These are phyloP conservation scores for Colletotrichum echinochloae DNA, from an alignment of 2,329 filamentous ascomycete genomes.

Conservation along the genomic window DNA sequence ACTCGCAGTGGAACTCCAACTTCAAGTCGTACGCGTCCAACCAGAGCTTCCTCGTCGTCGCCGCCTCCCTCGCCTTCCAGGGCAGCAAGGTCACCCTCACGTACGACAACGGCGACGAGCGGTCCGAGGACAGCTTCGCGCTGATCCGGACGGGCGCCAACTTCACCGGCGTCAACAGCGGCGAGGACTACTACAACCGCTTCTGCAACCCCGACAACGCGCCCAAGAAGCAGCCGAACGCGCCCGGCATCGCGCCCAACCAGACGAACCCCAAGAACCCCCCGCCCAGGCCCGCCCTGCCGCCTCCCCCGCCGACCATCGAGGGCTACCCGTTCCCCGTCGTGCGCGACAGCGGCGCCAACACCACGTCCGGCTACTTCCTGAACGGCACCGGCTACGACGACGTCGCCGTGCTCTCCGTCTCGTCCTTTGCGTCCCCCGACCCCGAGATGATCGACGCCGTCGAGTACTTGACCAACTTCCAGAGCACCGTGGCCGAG, in stretches of 20 bases:
- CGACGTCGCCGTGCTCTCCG: slow-evolving; percentile 50
- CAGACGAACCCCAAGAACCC: slow-evolving; percentile 14
- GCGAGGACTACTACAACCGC: slow-evolving; percentile 51
- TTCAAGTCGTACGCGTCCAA: slow-evolving; percentile 48
- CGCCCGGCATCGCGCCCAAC: slow-evolving; percentile 12
- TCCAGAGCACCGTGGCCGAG: slow-evolving; percentile 47
- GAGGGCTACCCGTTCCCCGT: slow-evolving; percentile 49
- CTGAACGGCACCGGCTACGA: slow-evolving; percentile 51
- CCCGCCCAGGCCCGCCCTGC: slow-evolving; percentile 15
- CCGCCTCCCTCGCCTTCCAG: slow-evolving; percentile 45
- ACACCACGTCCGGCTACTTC: slow-evolving; percentile 50
- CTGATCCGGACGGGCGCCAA: slow-evolving; percentile 44
- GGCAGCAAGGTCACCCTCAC: slow-evolving; percentile 48
- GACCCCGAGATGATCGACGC: slow-evolving; percentile 33
- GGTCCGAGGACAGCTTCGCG: slow-evolving; percentile 46
- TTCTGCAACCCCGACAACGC: slow-evolving; percentile 48
- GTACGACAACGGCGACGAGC: slow-evolving; percentile 49
- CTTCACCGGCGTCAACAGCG: slow-evolving; percentile 48
- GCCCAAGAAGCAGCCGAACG: not conserved
- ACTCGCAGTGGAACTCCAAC: slow-evolving; percentile 62
- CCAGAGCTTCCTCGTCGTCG: slow-evolving; percentile 41
- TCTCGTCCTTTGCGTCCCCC: slow-evolving; percentile 45
- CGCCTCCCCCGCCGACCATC: slow-evolving; percentile 37
- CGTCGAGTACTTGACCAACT: slow-evolving; percentile 45
- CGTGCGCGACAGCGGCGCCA: slow-evolving; percentile 46